Conservation (phyloP, 108 stramenopile species). For the Nitzschia sp. region DNA sequence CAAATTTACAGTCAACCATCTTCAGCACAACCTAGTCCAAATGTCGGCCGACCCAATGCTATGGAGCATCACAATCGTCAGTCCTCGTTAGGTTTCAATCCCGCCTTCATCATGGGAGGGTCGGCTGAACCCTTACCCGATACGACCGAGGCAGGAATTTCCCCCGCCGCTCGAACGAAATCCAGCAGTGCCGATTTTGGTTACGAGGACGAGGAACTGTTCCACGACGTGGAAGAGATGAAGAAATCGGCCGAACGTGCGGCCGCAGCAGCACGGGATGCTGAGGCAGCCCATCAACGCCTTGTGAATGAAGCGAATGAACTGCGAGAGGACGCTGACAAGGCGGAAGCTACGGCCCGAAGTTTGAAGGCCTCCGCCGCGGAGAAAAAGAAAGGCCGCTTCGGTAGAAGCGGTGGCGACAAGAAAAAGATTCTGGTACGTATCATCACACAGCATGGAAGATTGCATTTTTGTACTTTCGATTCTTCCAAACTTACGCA, state of each 20-base stretch:
- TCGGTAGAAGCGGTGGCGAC: constrained; percentile 55
- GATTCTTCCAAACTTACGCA: background rate
- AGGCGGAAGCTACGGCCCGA: constrained; percentile 54
- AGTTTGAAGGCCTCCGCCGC: constrained; percentile 37
- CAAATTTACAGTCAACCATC: constrained; percentile 6
- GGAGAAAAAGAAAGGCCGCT: constrained; percentile 62
- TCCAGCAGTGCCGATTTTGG: constrained; percentile 25
- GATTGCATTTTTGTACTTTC: background rate
- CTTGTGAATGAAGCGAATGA: constrained; percentile 53
- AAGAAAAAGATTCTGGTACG: constrained; percentile 61
- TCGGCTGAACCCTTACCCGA: constrained; percentile 20
- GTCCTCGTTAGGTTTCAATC: constrained; percentile 27
- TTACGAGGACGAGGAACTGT: constrained; percentile 29
- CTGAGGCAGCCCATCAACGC: constrained; percentile 44
- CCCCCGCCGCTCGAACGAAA: constrained; percentile 18
- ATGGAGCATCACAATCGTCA: constrained; percentile 1
- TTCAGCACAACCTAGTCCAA: constrained; percentile 14
- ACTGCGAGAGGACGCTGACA: constrained; percentile 56
- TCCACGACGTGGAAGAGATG: constrained; percentile 42
- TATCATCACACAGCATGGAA: background rate
- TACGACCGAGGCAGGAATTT: constrained; percentile 14
- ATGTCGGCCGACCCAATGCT: constrained; percentile 8
- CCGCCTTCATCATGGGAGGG: constrained; percentile 48
- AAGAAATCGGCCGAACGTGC: constrained; percentile 54
- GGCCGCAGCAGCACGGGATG: constrained; percentile 54